A percentile compares a stretch with the other conserved stretches of the same genome.
phyloP scores from a whole-genome alignment of 768 basidiomycete genomes.

The Termitomyces eurrhizus region DNA sequence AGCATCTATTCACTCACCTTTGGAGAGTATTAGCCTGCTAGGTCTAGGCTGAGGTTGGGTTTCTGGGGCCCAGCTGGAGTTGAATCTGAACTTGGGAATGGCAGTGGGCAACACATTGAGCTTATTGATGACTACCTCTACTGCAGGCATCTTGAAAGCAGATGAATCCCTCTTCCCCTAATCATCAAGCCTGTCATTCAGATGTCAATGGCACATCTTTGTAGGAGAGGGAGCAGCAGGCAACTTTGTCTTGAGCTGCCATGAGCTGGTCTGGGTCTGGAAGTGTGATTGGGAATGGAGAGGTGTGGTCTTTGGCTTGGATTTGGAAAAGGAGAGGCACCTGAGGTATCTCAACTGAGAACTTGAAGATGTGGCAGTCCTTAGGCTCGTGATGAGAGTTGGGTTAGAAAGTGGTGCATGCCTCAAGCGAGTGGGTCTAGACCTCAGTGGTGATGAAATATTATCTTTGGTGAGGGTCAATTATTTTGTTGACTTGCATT shows the following conservation, averaged over 20 bases:
- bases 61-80: background rate
- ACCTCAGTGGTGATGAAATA: background rate
- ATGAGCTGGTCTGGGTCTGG: background rate
- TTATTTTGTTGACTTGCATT: background rate
- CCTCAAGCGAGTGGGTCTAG: background rate
- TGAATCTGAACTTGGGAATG: background rate
- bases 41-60: background rate
- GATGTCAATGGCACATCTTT: background rate
- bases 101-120: background rate
- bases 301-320: background rate
- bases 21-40: background rate
- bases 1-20: background rate
- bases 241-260: background rate
- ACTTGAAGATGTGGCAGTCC: background rate
- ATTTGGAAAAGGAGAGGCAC: background rate
- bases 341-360: background rate
- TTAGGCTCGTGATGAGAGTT: background rate
- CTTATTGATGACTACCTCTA: background rate
- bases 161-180: background rate
- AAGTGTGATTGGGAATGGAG: background rate
- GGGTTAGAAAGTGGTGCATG: background rate
- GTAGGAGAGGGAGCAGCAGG: background rate
- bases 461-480: conserved; percentile 1
- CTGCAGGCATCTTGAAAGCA: background rate
- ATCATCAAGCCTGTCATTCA: background rate